phyloP scores from a whole-genome alignment of 495 filamentous ascomycete genomes.

The Talaromyces ruber region DNA sequence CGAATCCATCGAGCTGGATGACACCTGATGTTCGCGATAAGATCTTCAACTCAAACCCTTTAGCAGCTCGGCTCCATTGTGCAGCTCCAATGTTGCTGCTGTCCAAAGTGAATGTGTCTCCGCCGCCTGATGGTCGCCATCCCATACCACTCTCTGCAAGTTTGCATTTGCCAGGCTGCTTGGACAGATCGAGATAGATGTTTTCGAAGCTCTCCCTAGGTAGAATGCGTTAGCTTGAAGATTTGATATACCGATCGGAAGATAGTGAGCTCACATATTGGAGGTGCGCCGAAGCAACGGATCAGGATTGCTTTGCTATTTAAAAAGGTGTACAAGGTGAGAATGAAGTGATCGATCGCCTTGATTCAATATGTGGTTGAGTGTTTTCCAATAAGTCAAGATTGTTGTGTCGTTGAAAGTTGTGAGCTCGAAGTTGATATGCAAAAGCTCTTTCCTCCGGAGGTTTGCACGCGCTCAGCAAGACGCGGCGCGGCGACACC shows the following conservation, averaged over 20 bases:
- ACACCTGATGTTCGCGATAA: slow-evolving; percentile 73
- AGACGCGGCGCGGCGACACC: slow-evolving; percentile 1
- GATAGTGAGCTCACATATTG: slow-evolving; percentile 28
- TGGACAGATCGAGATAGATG: slow-evolving; percentile 91
- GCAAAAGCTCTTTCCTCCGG: background rate
- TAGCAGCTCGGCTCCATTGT: slow-evolving; percentile 92
- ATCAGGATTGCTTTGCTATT: background rate
- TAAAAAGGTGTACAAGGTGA: background rate
- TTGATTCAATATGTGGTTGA: background rate
- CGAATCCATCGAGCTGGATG: slow-evolving; percentile 91
- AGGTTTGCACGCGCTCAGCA: background rate
- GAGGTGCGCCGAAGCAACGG: slow-evolving; percentile 17
- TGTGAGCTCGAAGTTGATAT: background rate
- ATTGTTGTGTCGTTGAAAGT: background rate
- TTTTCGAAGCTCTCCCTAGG: slow-evolving; percentile 86
- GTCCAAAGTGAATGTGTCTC: slow-evolving; percentile 88
- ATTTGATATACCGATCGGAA: background rate
- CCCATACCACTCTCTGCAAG: slow-evolving; percentile 88
- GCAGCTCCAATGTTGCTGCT: slow-evolving; percentile 69
- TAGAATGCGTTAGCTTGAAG: background rate
- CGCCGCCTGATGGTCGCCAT: slow-evolving; percentile 82
- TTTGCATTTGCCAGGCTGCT: slow-evolving; percentile 80
- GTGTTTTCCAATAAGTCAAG: background rate
- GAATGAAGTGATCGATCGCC: background rate
- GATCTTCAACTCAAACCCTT: slow-evolving; percentile 89